Evolutionary conservation across 352 stramenopile genomes (phyloP).

Genomic region (Albugo laibachii): DNA sequence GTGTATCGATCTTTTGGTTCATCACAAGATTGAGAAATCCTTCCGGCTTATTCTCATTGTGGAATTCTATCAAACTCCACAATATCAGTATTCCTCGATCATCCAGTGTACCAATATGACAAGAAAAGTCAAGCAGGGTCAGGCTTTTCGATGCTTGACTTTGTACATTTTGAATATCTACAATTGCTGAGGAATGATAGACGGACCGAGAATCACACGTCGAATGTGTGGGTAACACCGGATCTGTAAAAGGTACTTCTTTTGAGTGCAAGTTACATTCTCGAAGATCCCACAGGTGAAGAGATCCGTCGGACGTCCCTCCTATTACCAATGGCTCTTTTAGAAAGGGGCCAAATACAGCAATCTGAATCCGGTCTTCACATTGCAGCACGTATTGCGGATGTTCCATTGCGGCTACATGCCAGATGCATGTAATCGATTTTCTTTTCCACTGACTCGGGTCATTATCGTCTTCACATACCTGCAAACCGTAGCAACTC

Average conservation of each 20-base stretch:
- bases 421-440: conserved; percentile 28
- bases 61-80: conserved; percentile 48
- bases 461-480: too few relatives aligned
- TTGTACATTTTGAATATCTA: conserved; percentile 20
- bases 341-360: conserved; percentile 17
- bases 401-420: conserved; percentile 27
- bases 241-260: conserved; percentile 2
- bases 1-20: too few relatives aligned
- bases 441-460: conserved; percentile 4
- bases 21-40: neutral
- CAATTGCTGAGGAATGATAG: conserved; percentile 24
- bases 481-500: too few relatives aligned
- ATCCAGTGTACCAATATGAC: conserved; percentile 52
- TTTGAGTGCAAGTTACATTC: neutral
- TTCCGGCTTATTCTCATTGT: conserved; percentile 2
- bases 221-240: conserved; percentile 31
- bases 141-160: neutral
- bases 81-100: conserved; percentile 43
- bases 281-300: conserved; percentile 51
- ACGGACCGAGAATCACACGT: conserved; percentile 18
- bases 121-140: conserved; percentile 4
- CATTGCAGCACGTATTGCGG: conserved; percentile 22
- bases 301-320: conserved; percentile 33
- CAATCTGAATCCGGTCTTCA: conserved; percentile 20
- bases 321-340: conserved; percentile 31